Base-by-base conservation (phyloP, 2,329 filamentous ascomycete genomes). In the Karstenula rhodostoma region DNA sequence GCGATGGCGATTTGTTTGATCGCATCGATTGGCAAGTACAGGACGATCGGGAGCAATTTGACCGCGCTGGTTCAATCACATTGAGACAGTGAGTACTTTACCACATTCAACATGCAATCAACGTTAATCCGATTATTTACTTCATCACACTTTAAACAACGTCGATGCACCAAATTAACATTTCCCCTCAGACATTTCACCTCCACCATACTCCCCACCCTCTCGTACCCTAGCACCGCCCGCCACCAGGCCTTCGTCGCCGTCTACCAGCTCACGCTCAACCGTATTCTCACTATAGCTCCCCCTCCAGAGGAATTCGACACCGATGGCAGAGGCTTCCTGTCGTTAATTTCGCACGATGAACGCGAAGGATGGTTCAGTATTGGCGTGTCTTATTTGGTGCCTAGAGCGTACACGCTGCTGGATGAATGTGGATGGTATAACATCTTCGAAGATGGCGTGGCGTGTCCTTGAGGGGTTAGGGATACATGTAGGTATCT, bases 11-110 rank as follows among this genome's bases (percentile, higher is more conserved):
- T 17, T 35, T 61, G n/a, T 61, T 58, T 40, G 40, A 35, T 7
- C 50, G 56, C n/a, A 46, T 61, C 12, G 59, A 61, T n/a, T 61
- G 49, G 59, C 29, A 43, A 29, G 59, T 61, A 32, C 56, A 61
- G 46, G 49, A 58, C 2, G 33, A 52, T n/a, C 50, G 22, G n/a
- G 48, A 51, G n/a, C 1, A 40, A 25, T 51, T 51, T 15, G 48
- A 51, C 3, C 32, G 10, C 29, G 32, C 19, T 37, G 32, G 48
- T 25, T 15, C 48, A 12, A 25, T 5, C 4, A 9, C 7, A 22
- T n/a, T 27, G 33, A 52, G 33, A 13, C 2, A 22, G 50, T 29
- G 12, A 52, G 50, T 19, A 52, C 5, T 19, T 35, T 19, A 40
- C 15, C 27, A 35, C 27, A 50, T 50, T 8, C 5, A 6, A 3